Percentiles rank a stretch among this genome's conserved stretches.
These are phyloP conservation scores for Sclerotinia subarctica DNA, from an alignment of 2,329 filamentous ascomycete genomes.

Conservation along the genomic window DNA sequence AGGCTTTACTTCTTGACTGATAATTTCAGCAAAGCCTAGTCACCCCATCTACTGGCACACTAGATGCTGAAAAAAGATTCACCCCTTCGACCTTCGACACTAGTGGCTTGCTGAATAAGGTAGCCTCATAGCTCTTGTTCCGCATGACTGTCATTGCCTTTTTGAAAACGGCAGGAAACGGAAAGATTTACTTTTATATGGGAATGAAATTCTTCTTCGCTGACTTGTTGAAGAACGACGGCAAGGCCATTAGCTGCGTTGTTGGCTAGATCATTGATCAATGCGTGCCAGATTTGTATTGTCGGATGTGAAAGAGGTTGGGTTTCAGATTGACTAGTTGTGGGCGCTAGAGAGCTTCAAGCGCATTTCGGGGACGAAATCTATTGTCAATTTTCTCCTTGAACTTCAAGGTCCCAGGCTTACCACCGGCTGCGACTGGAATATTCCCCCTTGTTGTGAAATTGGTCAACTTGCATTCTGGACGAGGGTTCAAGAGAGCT, in stretches of 20 bases:
- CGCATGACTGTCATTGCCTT: slow-evolving; percentile 41
- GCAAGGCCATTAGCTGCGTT: slow-evolving; percentile 58
- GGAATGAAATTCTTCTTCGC: slow-evolving; percentile 48
- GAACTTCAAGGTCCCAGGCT: slow-evolving; percentile 40
- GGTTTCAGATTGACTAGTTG: slow-evolving; percentile 46
- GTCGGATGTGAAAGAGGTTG: slow-evolving; percentile 40
- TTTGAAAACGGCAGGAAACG: slow-evolving; percentile 51
- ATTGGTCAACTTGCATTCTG: not conserved
- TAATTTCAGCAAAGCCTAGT: slow-evolving; percentile 42
- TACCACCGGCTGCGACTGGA: slow-evolving; percentile 47
- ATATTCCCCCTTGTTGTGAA: slow-evolving; percentile 39
- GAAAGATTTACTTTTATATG: slow-evolving; percentile 61
- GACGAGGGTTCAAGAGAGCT: not conserved
- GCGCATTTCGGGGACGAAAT: not conserved
- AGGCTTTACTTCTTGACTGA: slow-evolving; percentile 40
- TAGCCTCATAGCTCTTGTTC: slow-evolving; percentile 39
- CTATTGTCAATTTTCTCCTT: slow-evolving; percentile 38
- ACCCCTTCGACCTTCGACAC: slow-evolving; percentile 41
- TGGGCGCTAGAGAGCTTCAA: not conserved
- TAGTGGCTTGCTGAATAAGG: slow-evolving; percentile 44
- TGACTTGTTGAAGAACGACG: slow-evolving; percentile 52
- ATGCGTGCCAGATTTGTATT: slow-evolving; percentile 51
- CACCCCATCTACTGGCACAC: slow-evolving; percentile 44
- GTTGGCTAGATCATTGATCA: slow-evolving; percentile 59
- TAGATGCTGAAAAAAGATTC: slow-evolving; percentile 40